Evolutionary conservation across 352 stramenopile species (phyloP).

Genomic region (Phytophthora nicotianae): DNA sequence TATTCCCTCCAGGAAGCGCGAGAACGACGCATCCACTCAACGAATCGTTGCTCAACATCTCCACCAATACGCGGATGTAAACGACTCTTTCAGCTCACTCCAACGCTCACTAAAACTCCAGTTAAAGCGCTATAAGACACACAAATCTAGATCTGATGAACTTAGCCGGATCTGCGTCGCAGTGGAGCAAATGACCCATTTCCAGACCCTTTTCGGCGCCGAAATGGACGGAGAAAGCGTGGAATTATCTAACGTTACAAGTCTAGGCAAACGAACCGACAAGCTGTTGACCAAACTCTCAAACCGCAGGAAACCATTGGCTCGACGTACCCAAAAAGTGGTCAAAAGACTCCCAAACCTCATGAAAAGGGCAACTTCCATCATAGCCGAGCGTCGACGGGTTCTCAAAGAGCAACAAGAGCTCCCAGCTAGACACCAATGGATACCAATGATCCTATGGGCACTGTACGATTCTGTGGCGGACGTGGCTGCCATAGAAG

Average conservation of each 20-base stretch:
- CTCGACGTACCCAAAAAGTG: constrained; percentile 5
- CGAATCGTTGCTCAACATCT: constrained; percentile 25
- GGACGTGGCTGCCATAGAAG: not conserved
- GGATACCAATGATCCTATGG: constrained; percentile 43
- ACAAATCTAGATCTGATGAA: constrained; percentile 10
- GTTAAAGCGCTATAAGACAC: constrained; percentile 9
- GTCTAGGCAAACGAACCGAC: constrained; percentile 25
- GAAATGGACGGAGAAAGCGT: constrained; percentile 16
- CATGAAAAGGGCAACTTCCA: constrained; percentile 20
- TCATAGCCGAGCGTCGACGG: constrained; percentile 12
- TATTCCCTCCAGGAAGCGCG: constrained; percentile 20
- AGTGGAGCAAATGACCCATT: constrained; percentile 24
- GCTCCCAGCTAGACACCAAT: constrained; percentile 38
- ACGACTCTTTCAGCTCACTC: constrained; percentile 9
- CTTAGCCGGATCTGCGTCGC: constrained; percentile 13
- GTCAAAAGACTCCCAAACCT: constrained; percentile 23
- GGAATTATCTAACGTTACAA: constrained; percentile 7
- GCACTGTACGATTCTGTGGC: constrained; percentile 36
- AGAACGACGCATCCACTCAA: constrained; percentile 71
- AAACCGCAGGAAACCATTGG: constrained; percentile 9
- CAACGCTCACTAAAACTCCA: constrained; percentile 11
- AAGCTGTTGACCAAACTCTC: constrained; percentile 12
- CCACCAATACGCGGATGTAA: constrained; percentile 21
- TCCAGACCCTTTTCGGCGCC: constrained; percentile 20
- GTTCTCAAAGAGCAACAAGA: constrained; percentile 19